A percentile compares a stretch with the other conserved stretches of the same genome.
phyloP scores from a whole-genome alignment of 2,329 filamentous ascomycete genomes.

The Botryosphaeria dothidea region DNA sequence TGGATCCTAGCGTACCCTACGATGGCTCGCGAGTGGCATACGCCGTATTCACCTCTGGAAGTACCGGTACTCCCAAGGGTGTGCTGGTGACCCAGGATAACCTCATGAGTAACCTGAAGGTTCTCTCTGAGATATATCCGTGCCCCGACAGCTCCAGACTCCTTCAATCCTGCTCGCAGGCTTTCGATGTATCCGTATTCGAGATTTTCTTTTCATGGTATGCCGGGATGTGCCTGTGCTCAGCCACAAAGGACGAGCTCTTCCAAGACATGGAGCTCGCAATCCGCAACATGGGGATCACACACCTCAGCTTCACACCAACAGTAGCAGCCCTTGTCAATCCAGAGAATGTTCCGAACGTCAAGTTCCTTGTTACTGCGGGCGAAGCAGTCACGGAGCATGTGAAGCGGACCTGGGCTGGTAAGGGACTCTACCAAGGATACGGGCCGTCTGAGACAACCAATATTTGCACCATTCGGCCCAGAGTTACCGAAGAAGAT shows the following conservation, averaged over 20 bases:
- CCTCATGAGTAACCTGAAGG: conserved; percentile 72
- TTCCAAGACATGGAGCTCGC: conserved; percentile 70
- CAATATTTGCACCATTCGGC: conserved; percentile 79
- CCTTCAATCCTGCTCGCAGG: conserved; percentile 80
- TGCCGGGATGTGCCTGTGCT: conserved; percentile 75
- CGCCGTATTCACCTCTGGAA: conserved; percentile 81
- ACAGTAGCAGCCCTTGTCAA: conserved; percentile 78
- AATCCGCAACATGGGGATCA: conserved; percentile 65
- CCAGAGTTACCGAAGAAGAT: conserved; percentile 58
- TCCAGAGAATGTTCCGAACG: conserved; percentile 66
- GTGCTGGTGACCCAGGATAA: conserved; percentile 76
- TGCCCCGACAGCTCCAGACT: conserved; percentile 57
- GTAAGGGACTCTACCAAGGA: conserved; percentile 70
- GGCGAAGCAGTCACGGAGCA: conserved; percentile 77
- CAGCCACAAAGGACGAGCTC: conserved; percentile 71
- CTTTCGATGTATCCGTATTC: conserved; percentile 85
- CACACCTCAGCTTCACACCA: conserved; percentile 82
- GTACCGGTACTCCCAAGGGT: conserved; percentile 77
- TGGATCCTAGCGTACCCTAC: conserved; percentile 42
- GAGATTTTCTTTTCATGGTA: conserved; percentile 88
- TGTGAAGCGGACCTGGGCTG: conserved; percentile 70
- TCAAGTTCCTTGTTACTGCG: conserved; percentile 76
- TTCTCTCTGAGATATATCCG: conserved; percentile 68
- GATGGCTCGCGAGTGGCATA: conserved; percentile 64
- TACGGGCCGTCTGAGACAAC: conserved; percentile 87